Evolutionary conservation across 768 basidiomycete genomes (phyloP).

Genomic region (Pulveroboletus sp.): DNA sequence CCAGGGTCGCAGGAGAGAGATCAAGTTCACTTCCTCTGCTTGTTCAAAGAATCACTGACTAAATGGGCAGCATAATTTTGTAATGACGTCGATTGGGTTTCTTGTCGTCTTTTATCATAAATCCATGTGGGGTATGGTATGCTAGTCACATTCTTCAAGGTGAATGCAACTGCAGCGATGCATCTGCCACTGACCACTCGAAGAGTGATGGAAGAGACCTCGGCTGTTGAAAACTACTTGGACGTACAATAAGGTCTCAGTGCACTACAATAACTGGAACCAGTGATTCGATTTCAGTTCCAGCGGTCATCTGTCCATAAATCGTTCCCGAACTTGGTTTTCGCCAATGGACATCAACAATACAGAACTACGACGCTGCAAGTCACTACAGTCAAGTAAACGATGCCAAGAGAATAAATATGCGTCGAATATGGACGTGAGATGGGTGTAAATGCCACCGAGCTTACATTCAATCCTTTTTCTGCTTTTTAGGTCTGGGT

Average conservation of each 20-base stretch:
- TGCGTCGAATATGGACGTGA: conserved; percentile 10
- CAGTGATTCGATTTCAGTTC: neutral
- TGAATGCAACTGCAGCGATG: too few relatives aligned
- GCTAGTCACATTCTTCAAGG: too few relatives aligned
- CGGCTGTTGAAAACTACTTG: too few relatives aligned
- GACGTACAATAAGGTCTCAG: too few relatives aligned
- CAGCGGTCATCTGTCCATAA: neutral
- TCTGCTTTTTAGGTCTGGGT: conserved; percentile 72
- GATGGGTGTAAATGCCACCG: conserved; percentile 9
- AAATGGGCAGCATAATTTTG: conserved; percentile 1
- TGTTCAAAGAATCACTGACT: conserved; percentile 33
- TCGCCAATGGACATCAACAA: neutral
- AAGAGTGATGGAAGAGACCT: too few relatives aligned
- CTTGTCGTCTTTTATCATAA: neutral
- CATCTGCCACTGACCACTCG: too few relatives aligned
- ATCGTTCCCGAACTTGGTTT: neutral
- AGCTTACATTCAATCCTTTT: conserved; percentile 32
- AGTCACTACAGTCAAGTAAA: conserved; percentile 6
- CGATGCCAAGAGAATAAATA: conserved; percentile 28
- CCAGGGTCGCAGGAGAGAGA: conserved; percentile 49
- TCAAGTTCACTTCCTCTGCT: conserved; percentile 55
- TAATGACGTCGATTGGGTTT: neutral
- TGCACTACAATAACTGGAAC: neutral
- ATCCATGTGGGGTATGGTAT: too few relatives aligned
- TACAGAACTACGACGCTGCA: conserved; percentile 3